phyloP scores from a whole-genome alignment of 176 grass and related monocot genomes.

The Cymbopogon citratus region DNA sequence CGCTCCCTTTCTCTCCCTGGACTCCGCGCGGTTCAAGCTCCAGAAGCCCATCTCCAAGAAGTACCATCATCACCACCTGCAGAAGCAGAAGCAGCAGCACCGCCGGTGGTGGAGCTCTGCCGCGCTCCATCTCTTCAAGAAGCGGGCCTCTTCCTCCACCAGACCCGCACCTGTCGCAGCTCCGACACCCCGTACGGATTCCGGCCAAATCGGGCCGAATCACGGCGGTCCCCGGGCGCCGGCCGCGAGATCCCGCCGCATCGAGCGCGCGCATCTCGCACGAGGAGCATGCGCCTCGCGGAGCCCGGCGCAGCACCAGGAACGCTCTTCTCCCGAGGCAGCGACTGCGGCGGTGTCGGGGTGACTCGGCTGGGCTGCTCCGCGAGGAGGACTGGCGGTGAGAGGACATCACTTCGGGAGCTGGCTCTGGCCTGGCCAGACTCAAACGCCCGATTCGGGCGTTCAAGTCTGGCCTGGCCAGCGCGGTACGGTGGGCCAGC shows the following conservation, averaged over 20 bases:
- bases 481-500: too few species aligned
- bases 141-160: background rate
- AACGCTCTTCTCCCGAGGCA: too few species aligned
- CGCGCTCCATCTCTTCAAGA: constrained; percentile 40
- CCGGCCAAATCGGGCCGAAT: constrained; percentile 5
- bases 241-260: background rate
- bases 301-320: background rate
- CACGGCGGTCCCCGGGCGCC: background rate
- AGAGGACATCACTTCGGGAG: too few species aligned
- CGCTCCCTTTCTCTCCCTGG: too few species aligned
- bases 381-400: too few species aligned
- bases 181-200: background rate
- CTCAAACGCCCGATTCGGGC: too few species aligned
- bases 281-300: background rate
- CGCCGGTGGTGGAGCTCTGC: constrained; percentile 55
- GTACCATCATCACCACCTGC: background rate
- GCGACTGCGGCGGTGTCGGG: too few species aligned
- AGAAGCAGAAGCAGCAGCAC: constrained; percentile 1
- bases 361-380: too few species aligned
- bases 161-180: background rate
- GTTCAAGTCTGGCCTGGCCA: too few species aligned
- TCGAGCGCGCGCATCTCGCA: background rate
- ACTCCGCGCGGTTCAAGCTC: constrained; percentile 39
- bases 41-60: constrained; percentile 53
- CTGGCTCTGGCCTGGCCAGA: too few species aligned